Evolutionary conservation across 169 alveolate genomes (phyloP).

Genomic region (Miamiensis avidus): DNA sequence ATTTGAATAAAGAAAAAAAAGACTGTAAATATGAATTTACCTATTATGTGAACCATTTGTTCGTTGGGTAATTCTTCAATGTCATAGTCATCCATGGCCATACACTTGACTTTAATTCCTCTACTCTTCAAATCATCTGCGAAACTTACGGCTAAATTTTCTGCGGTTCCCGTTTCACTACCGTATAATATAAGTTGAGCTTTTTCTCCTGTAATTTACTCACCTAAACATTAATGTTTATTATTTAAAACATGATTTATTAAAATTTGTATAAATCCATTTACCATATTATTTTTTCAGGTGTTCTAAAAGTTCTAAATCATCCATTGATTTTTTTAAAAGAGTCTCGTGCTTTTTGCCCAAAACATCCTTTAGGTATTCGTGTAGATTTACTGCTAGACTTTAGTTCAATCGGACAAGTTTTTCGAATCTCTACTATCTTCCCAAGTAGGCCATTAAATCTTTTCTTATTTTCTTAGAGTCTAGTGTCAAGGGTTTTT

Average conservation of each 20-base stretch:
- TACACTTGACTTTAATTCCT: slow-evolving; percentile 23
- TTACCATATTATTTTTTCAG: no score
- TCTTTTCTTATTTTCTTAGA: no score
- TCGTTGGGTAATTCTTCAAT: slow-evolving; percentile 35
- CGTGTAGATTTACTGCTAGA: no score
- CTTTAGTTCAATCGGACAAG: no score
- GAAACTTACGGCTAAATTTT: slow-evolving; percentile 46
- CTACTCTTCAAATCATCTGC: slow-evolving; percentile 31
- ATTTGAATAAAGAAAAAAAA: slow-evolving; percentile 33
- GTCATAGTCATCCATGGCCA: slow-evolving; percentile 40
- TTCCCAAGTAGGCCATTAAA: no score
- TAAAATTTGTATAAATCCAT: slow-evolving; percentile 49
- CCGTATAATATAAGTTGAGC: slow-evolving; percentile 48
- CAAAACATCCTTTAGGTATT: no score
- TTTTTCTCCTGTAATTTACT: background rate
- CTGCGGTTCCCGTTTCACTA: slow-evolving; percentile 63
- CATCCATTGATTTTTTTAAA: no score
- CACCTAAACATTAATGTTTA: background rate
- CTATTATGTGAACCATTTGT: slow-evolving; percentile 17
- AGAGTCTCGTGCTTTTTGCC: no score
- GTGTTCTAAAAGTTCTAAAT: no score
- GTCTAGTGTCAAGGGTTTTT: no score
- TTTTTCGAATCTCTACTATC: no score
- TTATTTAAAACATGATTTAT: slow-evolving; percentile 35
- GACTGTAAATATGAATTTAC: slow-evolving; percentile 41